Base-by-base conservation (phyloP, 441 rosid genomes). In the Pelargonium australe region DNA sequence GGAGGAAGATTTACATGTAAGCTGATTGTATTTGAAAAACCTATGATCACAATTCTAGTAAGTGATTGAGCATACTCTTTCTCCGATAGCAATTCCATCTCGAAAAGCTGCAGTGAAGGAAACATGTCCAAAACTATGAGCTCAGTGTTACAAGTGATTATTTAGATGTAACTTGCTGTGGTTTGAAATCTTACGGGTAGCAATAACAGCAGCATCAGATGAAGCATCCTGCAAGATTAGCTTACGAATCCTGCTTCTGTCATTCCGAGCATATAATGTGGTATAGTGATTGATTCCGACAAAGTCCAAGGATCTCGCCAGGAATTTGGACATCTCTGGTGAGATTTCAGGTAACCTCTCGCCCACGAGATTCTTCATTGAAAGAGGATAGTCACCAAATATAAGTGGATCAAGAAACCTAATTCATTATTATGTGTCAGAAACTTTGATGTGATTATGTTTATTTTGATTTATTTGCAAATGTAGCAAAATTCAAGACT, bases 181-280 rank as follows among this genome's bases (percentile, higher is more conserved):
- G 12, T 28, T 58, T 12, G 70, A 49, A 23, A 66, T 75, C 85
- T 80, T 93, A 93, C 98, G 12, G 23, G 88, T 78, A 10, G 96
- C 82, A 28, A 89, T 88, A n/a, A 89, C 93, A 16, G 89, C 96
- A 64, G 86, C 74, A 81, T 93, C 95, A 20, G 97, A 78, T 45
- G 86, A 84, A 74, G 98, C 97, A 71, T 91, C 98, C 73, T 80
- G 88, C 41, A 91, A 73, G 76, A 93, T 86, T 51, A 84, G 82
- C 81, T 93, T 90, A 76, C 82, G 83, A 66, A 89, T 87, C 34
- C 66, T 75, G 58, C 75, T 80, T 78, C 89, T 80, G 81, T 93
- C 95, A 19, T 88, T 82, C 14, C 85, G 76, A 6, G 83, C 81
- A 41, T 86, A 88, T 45, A 82, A 68, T 17, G 93, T 73, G 12